Evolutionary conservation across 768 basidiomycete species (phyloP), one percentile per base, ranked within the genome.

Genomic region (Lactifluus hygrophoroides): DNA sequence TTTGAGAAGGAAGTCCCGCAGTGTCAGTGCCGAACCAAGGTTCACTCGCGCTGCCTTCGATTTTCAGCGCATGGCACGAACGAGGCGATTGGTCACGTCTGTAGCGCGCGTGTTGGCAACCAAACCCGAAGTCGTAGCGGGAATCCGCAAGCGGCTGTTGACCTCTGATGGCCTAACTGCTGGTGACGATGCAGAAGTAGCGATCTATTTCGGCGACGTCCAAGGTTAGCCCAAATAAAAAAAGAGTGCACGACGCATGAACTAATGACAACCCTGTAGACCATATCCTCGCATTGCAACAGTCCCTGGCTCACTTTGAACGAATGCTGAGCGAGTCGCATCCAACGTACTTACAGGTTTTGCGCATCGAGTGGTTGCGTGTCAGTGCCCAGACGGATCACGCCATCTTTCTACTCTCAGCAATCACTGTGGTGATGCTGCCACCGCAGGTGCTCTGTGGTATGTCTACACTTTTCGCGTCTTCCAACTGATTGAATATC

Each of bases 121-220:
- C 21, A 96, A 96, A 71, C 83, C 80, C 5, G 87, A 94, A 68
- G 88, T 97, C 7, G 76, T 94, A 32, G 78, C 85, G 2, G 84
- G 88, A 64, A 75, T 94, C 55, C 76, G 83, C 64, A 94, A 95
- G 69, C 76, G 94, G 17, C 75, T 91, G 1, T 69, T 80, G 53
- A 80, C 69, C 61, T 69, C 61, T 30, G 70, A 68, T 6, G 69
- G 68, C 50, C 67, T 70, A 40, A 71, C 73, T 16, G 71, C 67
- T 3, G 73, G 71, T 4, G 80, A 83, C 16, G 80, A 83, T 51
- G 70, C 77, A 21, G 90, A 91, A 62, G 81, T 95, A 23, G 85
- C 82, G 11, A 88, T 93, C 3, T 92, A 95, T 68, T 81, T 94
- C 73, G 90, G 90, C 23, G 94, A 97, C 69, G 80, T 97, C 2